Evolutionary conservation across 164 flowering plant species (phyloP).

Genomic region (Echeveria elegans): DNA sequence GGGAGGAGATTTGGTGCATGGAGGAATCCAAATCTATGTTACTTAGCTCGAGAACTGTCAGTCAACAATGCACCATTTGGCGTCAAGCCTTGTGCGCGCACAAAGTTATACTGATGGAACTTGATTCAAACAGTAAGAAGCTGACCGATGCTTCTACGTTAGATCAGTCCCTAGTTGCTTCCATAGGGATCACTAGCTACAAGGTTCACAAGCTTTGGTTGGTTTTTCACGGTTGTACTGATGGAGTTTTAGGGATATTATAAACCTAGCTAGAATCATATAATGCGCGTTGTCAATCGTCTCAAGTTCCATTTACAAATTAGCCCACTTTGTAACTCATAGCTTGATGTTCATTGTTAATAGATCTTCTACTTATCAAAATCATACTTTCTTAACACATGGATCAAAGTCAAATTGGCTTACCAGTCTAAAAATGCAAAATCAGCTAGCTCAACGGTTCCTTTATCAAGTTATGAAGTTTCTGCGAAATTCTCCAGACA

Average conservation of each 20-base stretch:
- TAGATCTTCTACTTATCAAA: neutral
- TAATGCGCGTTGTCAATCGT: neutral
- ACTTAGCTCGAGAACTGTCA: constrained; percentile 16
- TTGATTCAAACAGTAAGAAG: constrained; percentile 16
- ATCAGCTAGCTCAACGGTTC: neutral
- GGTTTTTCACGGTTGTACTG: constrained; percentile 16
- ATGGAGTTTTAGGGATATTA: constrained; percentile 1
- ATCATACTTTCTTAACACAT: neutral
- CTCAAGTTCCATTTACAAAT: neutral
- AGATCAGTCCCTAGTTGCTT: constrained; percentile 14
- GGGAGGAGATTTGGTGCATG: constrained; percentile 68
- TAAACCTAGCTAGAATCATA: neutral
- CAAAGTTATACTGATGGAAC: constrained; percentile 15
- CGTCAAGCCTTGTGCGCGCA: constrained; percentile 36
- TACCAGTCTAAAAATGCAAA: no score
- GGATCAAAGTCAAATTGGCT: no score
- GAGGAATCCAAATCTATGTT: constrained; percentile 66
- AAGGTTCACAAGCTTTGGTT: constrained; percentile 21
- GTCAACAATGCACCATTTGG: constrained; percentile 21
- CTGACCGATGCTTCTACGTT: constrained; percentile 16
- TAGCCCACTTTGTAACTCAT: neutral
- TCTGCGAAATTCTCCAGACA: neutral
- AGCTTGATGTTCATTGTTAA: constrained; percentile 6
- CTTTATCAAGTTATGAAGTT: neutral
- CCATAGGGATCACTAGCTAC: constrained; percentile 22